phyloP scores from a whole-genome alignment of 139 green algal species.

The Spirogloea muscicola region DNA sequence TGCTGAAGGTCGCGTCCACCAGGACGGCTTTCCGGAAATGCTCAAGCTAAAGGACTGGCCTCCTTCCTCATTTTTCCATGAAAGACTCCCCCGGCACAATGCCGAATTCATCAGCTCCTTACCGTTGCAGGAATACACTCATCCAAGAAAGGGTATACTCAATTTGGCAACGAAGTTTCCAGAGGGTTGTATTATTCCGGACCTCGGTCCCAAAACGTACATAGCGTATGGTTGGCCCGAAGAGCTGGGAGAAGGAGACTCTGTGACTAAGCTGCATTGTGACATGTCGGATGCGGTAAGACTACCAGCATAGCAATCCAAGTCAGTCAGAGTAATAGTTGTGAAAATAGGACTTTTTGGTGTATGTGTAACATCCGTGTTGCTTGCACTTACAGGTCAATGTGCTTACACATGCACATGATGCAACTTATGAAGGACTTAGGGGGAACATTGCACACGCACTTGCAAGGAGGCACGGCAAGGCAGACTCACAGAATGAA shows the following conservation, averaged over 20 bases:
- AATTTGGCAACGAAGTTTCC: constrained; percentile 55
- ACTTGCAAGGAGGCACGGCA: too few species aligned
- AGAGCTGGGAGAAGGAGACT: constrained; percentile 63
- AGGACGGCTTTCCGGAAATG: constrained; percentile 52
- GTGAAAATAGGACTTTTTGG: too few species aligned
- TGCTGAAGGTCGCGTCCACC: constrained; percentile 7
- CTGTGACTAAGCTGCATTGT: constrained; percentile 85
- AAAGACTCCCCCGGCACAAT: constrained; percentile 40
- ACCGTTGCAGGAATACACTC: constrained; percentile 54
- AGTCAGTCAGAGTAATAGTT: too few species aligned
- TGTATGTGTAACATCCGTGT: too few species aligned
- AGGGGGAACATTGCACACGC: too few species aligned
- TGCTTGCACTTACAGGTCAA: too few species aligned
- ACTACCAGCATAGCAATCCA: too few species aligned
- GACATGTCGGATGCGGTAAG: constrained; percentile 80
- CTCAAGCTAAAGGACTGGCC: constrained; percentile 89
- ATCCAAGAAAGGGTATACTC: constrained; percentile 54
- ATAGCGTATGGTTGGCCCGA: constrained; percentile 49
- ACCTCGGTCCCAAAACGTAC: constrained; percentile 70
- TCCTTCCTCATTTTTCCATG: constrained; percentile 37
- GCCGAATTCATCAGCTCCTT: constrained; percentile 37
- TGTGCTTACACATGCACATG: too few species aligned
- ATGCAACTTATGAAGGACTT: too few species aligned
- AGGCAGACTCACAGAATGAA: too few species aligned
- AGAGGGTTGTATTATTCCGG: constrained; percentile 40